These are phyloP conservation scores for Magnaporthiopsis poae DNA, from an alignment of 2,329 filamentous ascomycete species.

Conservation along the genomic window DNA sequence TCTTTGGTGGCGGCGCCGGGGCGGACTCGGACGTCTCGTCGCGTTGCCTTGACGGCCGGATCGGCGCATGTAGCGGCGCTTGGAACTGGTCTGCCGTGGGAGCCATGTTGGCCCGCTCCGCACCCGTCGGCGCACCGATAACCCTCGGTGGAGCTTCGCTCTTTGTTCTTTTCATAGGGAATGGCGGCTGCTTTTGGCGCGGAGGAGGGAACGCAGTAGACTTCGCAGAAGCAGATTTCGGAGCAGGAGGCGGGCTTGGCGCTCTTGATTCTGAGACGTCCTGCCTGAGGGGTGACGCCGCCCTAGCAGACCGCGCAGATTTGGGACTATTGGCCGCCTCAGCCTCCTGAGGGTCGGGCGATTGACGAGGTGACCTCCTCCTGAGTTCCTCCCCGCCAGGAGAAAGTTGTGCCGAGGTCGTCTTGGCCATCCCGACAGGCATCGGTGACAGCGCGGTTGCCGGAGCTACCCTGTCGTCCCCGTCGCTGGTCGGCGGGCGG, in stretches of 20 bases:
- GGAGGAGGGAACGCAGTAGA: not conserved
- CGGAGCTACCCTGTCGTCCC: constrained; percentile 21
- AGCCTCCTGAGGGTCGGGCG: constrained; percentile 9
- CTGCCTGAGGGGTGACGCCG: not conserved
- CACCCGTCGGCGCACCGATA: constrained; percentile 2
- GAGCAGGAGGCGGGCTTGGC: not conserved
- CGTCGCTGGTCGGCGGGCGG: constrained; percentile 23
- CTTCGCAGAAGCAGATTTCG: not conserved
- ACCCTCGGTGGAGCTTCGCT: constrained; percentile 6
- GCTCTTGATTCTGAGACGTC: not conserved
- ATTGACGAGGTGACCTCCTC: constrained; percentile 40
- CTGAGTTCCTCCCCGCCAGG: constrained; percentile 40
- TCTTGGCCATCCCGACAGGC: constrained; percentile 25
- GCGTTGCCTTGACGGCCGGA: constrained; percentile 23
- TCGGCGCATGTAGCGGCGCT: constrained; percentile 10
- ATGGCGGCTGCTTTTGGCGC: not conserved
- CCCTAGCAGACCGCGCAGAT: not conserved
- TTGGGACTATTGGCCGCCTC: not conserved
- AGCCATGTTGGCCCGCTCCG: constrained; percentile 4
- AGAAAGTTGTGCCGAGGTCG: constrained; percentile 40
- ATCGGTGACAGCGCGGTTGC: constrained; percentile 19
- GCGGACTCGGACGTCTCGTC: constrained; percentile 21
- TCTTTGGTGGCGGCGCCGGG: constrained; percentile 25
- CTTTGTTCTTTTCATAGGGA: not conserved
- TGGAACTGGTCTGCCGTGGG: constrained; percentile 7